Evolutionary conservation across 495 filamentous ascomycete species (phyloP).

Genomic region (Cercophora sp.): DNA sequence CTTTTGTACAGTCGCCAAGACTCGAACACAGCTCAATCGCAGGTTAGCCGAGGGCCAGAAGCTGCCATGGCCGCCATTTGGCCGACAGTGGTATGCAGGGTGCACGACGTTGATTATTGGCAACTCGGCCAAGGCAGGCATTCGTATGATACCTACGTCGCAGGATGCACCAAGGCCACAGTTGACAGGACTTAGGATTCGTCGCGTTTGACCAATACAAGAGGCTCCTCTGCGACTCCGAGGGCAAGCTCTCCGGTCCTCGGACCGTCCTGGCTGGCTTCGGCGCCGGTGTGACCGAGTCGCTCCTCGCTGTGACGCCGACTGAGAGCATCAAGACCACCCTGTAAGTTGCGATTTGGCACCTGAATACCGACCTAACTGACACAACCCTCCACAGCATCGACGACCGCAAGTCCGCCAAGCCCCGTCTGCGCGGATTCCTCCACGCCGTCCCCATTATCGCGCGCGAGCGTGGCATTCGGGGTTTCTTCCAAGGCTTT

Average conservation of each 20-base stretch:
- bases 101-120: conserved; percentile 97
- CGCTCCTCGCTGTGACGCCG: conserved; percentile 87
- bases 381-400: conserved; percentile 52
- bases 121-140: conserved; percentile 92
- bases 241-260: conserved; percentile 87
- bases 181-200: conserved; percentile 58
- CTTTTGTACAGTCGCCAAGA: conserved; percentile 70
- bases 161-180: background rate
- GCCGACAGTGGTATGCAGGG: conserved; percentile 92
- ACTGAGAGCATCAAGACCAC: conserved; percentile 98
- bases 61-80: conserved; percentile 94
- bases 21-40: conserved; percentile 87
- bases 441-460: conserved; percentile 86
- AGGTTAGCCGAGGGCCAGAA: conserved; percentile 74
- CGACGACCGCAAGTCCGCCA: conserved; percentile 86
- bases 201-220: conserved; percentile 96
- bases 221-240: conserved; percentile 70
- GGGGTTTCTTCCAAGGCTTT: conserved; percentile 95
- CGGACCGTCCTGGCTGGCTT: conserved; percentile 90
- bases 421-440: conserved; percentile 87
- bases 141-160: conserved; percentile 55
- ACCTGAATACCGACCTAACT: background rate
- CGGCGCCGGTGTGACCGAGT: conserved; percentile 91
- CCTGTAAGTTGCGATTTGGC: conserved; percentile 47
- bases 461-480: conserved; percentile 75